Evolutionary conservation across 2,329 filamentous ascomycete genomes (phyloP), one percentile per base, ranked within the genome.

Genomic region (Calonectria naviculata): DNA sequence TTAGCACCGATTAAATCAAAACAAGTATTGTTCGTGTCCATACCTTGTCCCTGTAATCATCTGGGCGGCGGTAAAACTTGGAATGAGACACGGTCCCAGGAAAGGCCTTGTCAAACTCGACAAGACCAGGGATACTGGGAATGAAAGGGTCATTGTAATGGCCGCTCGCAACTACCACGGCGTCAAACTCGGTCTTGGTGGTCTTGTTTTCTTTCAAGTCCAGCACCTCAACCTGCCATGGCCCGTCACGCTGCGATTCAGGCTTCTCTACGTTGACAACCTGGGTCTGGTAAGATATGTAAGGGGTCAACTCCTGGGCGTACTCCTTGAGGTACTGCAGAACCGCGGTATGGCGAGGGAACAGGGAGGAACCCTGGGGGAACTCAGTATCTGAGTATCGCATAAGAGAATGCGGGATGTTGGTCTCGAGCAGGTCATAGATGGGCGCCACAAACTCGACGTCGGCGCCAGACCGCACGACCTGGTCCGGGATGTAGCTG

Each of bases 371-470:
- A 10, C 89, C 86, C 8, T 85, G 74, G 0, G 89, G 86, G 76
- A 93, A 94, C 1, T 86, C 79, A 4, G 87, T 84, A 71, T 94
- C 92, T 0, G 89, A 90, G 78, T 90, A 95, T 13, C 87, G 85
- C 93, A 96, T 95, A 36, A 95, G 81, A 0, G 85, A 85, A 68
- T 92, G 88, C 0, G 93, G 93, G 41, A 95, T 93, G 80, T 96
- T 96, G 1, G 93, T 94, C 79, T 95, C 93, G 3, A 95, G 84
- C 15, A 85, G 83, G 63, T 93, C 89, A 79, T 95, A 95, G 54
- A 95, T 85, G 0, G 93, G 92, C 3, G 92, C 93, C n/a, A 92
- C 84, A 73, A 94, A 94, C 3, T 87, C 82, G 3, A 88, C 84
- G 36, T 74, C 74, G 1, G 65, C 65, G 21, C 70, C 67, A n/a